Base-by-base conservation (phyloP, 2,329 filamentous ascomycete genomes). In the Alternaria alternata region DNA sequence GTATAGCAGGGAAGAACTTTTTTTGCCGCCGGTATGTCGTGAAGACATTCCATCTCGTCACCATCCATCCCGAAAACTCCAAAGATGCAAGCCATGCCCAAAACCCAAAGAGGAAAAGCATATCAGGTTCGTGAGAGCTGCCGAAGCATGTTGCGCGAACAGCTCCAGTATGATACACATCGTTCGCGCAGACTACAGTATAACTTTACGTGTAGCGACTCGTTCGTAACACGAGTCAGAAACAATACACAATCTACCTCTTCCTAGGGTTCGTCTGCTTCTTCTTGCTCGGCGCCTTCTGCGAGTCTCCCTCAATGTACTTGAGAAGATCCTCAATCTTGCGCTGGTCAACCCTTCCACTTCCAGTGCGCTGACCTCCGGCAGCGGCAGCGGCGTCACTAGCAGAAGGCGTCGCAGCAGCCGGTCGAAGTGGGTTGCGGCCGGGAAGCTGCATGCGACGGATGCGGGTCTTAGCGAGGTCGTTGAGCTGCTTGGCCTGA, bases 291-390 rank as follows among this genome's bases (percentile, higher is more conserved):
- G 78, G 76, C 51, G 75, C 78, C 72, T 81, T 81, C 5, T 73
- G 67, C 20, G 73, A 67, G 28, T 80, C 79, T 18, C 94, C 94
- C 79, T 98, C 95, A 69, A 99, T 98, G 80, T 94, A 98, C 79
- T 91, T 92, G 76, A 99, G 85, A 41, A 99, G 83, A 78, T 99
- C 94, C 70, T 98, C 94, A 64, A 99, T 93, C 81, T 89, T 97
- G 70, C 93, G 87, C 56, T 90, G 88, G 76, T 96, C 92, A 48
- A 93, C 65, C n/a, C 73, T 67, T 41, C 69, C 67, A 14, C 61
- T 82, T 26, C 74, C 72, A 53, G 73, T 75, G 36, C 78, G 78
- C 78, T 80, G 65, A 70, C 75, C 67, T 43, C 70, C 71, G 22
- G 75, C 75, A 20, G 77, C 76, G 26, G 69, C 69, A 34, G 78